A percentile compares a stretch with the other conserved stretches of the same genome.
These are phyloP conservation scores for Calonectria pauciramosa DNA, from an alignment of 2,329 filamentous ascomycete genomes.

Conservation along the genomic window DNA sequence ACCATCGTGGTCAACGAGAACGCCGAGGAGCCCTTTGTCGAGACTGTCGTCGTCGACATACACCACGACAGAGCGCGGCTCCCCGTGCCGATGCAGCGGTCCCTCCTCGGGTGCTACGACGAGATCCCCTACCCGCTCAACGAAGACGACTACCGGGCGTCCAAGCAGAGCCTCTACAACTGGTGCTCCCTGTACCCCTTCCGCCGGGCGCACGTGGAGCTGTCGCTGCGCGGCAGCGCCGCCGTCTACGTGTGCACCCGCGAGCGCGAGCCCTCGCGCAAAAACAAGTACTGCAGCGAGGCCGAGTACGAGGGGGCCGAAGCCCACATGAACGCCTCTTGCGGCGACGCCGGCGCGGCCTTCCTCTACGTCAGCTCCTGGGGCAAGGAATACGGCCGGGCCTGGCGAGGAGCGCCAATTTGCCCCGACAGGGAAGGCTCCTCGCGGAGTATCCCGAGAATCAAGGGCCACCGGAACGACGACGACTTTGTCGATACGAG, in stretches of 20 bases:
- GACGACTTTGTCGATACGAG: not conserved
- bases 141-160: constrained; percentile 18
- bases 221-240: constrained; percentile 25
- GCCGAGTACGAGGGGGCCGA: constrained; percentile 25
- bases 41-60: not conserved
- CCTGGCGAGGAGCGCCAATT: constrained; percentile 15
- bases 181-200: constrained; percentile 19
- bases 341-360: not conserved
- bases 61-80: not conserved
- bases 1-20: constrained; percentile 26
- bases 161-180: constrained; percentile 27
- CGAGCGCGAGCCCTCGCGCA: not conserved
- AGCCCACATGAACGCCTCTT: constrained; percentile 23
- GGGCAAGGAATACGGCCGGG: constrained; percentile 26
- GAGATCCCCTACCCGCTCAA: constrained; percentile 18
- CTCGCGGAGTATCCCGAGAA: not conserved
- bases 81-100: not conserved
- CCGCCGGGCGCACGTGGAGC: constrained; percentile 12
- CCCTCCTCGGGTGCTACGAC: constrained; percentile 2
- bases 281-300: constrained; percentile 14
- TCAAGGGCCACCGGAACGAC: not conserved
- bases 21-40: not conserved
- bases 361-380: constrained; percentile 8
- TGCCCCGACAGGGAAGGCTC: not conserved
- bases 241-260: constrained; percentile 28